Percentiles rank a stretch among this genome's conserved stretches.
Conservation (phyloP, 1,139 yeast genomes). For the Zhuliangozyma parablackwelliae region DNA sequence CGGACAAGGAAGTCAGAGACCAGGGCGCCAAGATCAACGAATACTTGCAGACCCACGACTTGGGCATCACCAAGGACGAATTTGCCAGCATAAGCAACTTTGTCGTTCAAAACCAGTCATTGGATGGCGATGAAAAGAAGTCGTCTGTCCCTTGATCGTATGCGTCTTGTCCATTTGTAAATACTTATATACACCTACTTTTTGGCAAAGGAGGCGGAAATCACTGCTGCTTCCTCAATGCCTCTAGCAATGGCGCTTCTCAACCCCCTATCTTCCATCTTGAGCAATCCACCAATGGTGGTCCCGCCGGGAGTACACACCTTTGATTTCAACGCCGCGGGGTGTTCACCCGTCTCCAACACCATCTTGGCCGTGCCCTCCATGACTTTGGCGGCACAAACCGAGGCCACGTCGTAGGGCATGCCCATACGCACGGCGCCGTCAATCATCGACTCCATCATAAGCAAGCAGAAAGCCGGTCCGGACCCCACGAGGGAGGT, state of each 20-base stretch:
- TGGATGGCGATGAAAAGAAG: not conserved
- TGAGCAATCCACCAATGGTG: constrained; percentile 91
- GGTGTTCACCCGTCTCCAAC: constrained; percentile 76
- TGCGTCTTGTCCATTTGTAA: not conserved
- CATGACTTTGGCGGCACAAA: constrained; percentile 92
- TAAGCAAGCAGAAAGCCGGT: constrained; percentile 86
- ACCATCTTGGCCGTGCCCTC: constrained; percentile 97
- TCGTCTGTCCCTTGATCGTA: too few species aligned
- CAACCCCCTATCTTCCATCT: constrained; percentile 87
- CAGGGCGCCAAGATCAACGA: constrained; percentile 26
- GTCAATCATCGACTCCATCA: constrained; percentile 89
- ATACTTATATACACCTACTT: constrained; percentile 26
- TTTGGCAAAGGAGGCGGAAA: constrained; percentile 76
- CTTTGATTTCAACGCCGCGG: constrained; percentile 83
- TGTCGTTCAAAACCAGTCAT: constrained; percentile 7
- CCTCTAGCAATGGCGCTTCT: constrained; percentile 86
- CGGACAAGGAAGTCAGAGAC: constrained; percentile 35
- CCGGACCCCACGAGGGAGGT: constrained; percentile 96
- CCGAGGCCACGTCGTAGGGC: constrained; percentile 77
- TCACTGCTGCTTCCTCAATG: constrained; percentile 83
- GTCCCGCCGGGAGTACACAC: constrained; percentile 99
- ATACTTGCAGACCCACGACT: constrained; percentile 29
- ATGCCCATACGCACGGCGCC: constrained; percentile 95
- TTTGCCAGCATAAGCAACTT: constrained; percentile 22
- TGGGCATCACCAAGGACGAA: constrained; percentile 31